Percentiles rank a stretch among this genome's conserved stretches.
Conservation (phyloP, 176 grass and related monocot genomes). For the Poa pratensis region DNA sequence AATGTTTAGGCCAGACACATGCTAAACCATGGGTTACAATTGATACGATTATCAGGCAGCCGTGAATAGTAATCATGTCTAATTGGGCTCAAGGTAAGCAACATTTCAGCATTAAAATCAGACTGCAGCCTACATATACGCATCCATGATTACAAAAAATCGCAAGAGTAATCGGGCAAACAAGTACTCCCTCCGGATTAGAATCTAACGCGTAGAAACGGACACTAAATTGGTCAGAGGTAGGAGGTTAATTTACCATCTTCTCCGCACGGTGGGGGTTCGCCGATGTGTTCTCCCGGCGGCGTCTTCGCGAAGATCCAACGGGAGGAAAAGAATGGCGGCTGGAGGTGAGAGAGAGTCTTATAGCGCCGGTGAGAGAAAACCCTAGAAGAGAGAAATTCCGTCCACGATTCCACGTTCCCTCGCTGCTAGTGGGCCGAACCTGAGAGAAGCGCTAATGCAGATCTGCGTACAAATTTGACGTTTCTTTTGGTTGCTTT, state of each 20-base stretch:
- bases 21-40: not conserved
- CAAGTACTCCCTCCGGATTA: too few species aligned
- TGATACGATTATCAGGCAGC: not conserved
- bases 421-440: not conserved
- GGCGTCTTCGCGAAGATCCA: conserved; percentile 24
- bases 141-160: too few species aligned
- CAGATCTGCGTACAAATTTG: too few species aligned
- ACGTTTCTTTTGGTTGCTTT: not conserved
- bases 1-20: not conserved
- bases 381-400: conserved; percentile 35
- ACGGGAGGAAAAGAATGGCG: conserved; percentile 8
- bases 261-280: not conserved
- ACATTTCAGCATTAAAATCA: too few species aligned
- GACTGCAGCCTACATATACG: too few species aligned
- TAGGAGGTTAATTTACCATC: conserved; percentile 31
- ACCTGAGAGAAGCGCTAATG: not conserved
- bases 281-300: not conserved
- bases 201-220: too few species aligned
- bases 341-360: not conserved
- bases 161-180: too few species aligned
- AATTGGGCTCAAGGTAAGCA: too few species aligned
- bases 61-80: not conserved
- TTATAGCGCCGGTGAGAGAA: conserved; percentile 24
- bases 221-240: too few species aligned
- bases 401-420: not conserved